A percentile compares a stretch with the other conserved stretches of the same genome.
phyloP scores from a whole-genome alignment of 805 yeast genomes.

The Metschnikowia similis region DNA sequence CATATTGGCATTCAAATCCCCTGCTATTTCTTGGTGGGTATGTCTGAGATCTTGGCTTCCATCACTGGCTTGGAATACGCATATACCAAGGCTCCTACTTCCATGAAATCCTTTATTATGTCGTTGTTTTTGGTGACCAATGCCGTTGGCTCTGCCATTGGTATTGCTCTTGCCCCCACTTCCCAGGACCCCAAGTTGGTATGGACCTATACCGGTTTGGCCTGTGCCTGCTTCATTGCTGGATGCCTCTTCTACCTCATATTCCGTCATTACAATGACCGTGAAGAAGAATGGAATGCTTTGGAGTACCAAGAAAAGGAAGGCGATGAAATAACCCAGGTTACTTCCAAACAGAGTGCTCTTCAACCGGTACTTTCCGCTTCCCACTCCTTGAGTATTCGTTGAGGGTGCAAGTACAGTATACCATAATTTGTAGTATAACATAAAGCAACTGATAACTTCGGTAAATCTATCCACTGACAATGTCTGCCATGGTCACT shows the following conservation, averaged over 20 bases:
- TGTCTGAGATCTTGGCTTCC: slow-evolving; percentile 13
- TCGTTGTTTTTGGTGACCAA: slow-evolving; percentile 59
- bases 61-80: slow-evolving; percentile 18
- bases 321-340: not conserved
- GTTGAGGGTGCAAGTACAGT: not conserved
- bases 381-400: not conserved
- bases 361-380: slow-evolving; percentile 1
- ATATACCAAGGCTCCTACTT: slow-evolving; percentile 15
- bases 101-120: slow-evolving; percentile 17
- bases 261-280: slow-evolving; percentile 50
- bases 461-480: too few species aligned
- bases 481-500: too few species aligned
- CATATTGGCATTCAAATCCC: slow-evolving; percentile 12
- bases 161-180: slow-evolving; percentile 54
- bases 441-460: too few species aligned
- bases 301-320: slow-evolving; percentile 32
- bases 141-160: slow-evolving; percentile 72
- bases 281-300: slow-evolving; percentile 54
- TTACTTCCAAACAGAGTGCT: not conserved
- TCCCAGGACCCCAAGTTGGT: slow-evolving; percentile 64
- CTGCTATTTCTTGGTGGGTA: slow-evolving; percentile 8
- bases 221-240: slow-evolving; percentile 51
- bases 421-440: too few species aligned
- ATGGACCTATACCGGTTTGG: slow-evolving; percentile 65
- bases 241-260: slow-evolving; percentile 59